Percentiles rank a stretch among this genome's conserved stretches.
phyloP scores from a whole-genome alignment of 1,139 yeast species.

The Komagataea norvegica region DNA sequence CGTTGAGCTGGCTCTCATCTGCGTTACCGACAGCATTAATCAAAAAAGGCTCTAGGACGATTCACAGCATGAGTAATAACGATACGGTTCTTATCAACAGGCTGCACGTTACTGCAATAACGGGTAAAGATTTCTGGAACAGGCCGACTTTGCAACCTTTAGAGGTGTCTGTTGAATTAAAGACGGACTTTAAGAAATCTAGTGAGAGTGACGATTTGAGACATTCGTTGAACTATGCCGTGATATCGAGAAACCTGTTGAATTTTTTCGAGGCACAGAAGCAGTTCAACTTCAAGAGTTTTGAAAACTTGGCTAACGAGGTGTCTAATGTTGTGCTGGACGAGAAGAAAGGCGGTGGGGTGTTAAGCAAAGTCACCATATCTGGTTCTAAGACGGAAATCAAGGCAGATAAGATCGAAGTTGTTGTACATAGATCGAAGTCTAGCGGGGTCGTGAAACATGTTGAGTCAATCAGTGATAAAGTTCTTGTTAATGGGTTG shows the following conservation, averaged over 20 bases:
- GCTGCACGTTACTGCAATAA: conserved; percentile 56
- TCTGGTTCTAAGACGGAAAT: conserved; percentile 41
- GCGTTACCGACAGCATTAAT: neutral
- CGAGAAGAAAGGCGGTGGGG: conserved; percentile 49
- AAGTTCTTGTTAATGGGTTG: conserved; percentile 47
- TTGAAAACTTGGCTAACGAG: conserved; percentile 53
- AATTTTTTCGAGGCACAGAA: conserved; percentile 45
- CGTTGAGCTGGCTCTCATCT: no score
- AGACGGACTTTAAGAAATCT: conserved; percentile 67
- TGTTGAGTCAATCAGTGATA: conserved; percentile 31
- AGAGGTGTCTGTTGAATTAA: conserved; percentile 50
- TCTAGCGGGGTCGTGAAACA: conserved; percentile 16
- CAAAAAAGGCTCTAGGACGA: neutral
- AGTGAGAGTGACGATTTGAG: conserved; percentile 72
- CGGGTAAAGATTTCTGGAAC: conserved; percentile 77
- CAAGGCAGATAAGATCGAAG: conserved; percentile 45
- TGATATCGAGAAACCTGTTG: conserved; percentile 59
- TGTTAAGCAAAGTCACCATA: conserved; percentile 41
- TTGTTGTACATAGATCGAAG: conserved; percentile 29
- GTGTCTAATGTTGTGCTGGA: conserved; percentile 47
- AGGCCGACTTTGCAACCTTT: conserved; percentile 69
- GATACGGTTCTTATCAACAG: conserved; percentile 30
- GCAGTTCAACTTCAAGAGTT: conserved; percentile 43
- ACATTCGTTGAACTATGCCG: conserved; percentile 84
- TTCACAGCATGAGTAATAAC: conserved; percentile 6